Conservation (phyloP, 2,329 filamentous ascomycete genomes). For the Penicillium digitatum region DNA sequence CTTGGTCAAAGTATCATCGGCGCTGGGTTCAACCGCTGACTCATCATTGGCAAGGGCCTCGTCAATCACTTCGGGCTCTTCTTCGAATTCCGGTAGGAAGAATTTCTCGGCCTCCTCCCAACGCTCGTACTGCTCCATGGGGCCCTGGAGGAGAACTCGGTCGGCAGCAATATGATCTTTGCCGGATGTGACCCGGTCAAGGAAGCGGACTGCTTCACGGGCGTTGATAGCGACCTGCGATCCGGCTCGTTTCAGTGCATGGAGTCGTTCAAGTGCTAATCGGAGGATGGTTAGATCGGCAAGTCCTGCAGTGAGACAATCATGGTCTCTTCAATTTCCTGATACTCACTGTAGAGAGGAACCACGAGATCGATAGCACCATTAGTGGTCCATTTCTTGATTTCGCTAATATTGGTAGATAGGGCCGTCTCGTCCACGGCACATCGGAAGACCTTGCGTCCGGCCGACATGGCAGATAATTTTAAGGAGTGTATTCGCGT, state of each 20-base stretch:
- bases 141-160: slow-evolving; percentile 46
- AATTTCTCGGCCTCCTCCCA: slow-evolving; percentile 48
- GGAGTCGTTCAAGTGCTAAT: slow-evolving; percentile 46
- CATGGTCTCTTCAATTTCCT: background rate
- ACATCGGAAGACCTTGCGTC: slow-evolving; percentile 49
- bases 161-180: slow-evolving; percentile 44
- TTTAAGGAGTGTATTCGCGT: slow-evolving; percentile 3
- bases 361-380: slow-evolving; percentile 50
- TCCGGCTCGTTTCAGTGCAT: slow-evolving; percentile 43
- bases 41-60: slow-evolving; percentile 17
- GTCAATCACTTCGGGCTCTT: slow-evolving; percentile 32
- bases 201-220: slow-evolving; percentile 50
- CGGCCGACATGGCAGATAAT: slow-evolving; percentile 37
- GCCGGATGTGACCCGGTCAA: slow-evolving; percentile 49
- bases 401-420: slow-evolving; percentile 51
- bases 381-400: slow-evolving; percentile 51
- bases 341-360: slow-evolving; percentile 49
- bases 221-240: slow-evolving; percentile 49
- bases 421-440: slow-evolving; percentile 52
- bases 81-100: slow-evolving; percentile 44
- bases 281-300: slow-evolving; percentile 12
- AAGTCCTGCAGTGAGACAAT: slow-evolving; percentile 5
- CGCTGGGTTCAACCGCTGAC: slow-evolving; percentile 18
- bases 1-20: slow-evolving; percentile 12
- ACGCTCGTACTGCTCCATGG: slow-evolving; percentile 48